Percentiles rank a stretch among this genome's conserved stretches.
Evolutionary conservation across 345 rosid species (phyloP).

Genomic region (Aurinia saxatilis): DNA sequence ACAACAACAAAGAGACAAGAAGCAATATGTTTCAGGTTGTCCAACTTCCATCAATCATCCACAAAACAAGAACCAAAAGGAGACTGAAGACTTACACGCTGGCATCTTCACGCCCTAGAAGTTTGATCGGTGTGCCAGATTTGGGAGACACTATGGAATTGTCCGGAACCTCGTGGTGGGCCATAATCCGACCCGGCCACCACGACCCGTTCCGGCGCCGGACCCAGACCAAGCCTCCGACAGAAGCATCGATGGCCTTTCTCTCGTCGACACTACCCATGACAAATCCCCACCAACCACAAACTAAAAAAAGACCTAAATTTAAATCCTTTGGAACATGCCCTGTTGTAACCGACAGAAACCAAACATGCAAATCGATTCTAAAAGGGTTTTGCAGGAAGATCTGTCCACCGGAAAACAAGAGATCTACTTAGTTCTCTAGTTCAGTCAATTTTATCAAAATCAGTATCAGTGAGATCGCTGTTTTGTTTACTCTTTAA

Average conservation of each 20-base stretch:
- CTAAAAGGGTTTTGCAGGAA: slow-evolving; percentile 12
- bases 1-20: neutral
- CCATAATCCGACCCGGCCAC: slow-evolving; percentile 99
- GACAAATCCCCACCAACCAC: neutral
- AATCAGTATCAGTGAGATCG: neutral
- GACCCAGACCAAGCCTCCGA: slow-evolving; percentile 96
- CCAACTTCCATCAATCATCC: no score
- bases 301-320: no score
- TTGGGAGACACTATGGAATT: slow-evolving; percentile 71
- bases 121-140: slow-evolving; percentile 96
- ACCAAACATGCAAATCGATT: slow-evolving; percentile 26
- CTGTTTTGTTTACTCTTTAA: neutral
- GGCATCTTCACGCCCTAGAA: slow-evolving; percentile 97
- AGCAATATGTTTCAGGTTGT: no score
- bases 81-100: slow-evolving; percentile 60
- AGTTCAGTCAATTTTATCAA: neutral
- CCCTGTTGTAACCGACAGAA: neutral
- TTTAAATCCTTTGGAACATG: no score
- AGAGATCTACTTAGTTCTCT: slow-evolving; percentile 10
- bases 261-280: slow-evolving; percentile 72
- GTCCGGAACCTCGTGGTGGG: slow-evolving; percentile 73
- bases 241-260: slow-evolving; percentile 71
- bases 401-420: neutral
- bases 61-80: neutral
- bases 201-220: slow-evolving; percentile 95